Base-by-base conservation (phyloP, 345 rosid genomes). In the Ricinus communis region DNA sequence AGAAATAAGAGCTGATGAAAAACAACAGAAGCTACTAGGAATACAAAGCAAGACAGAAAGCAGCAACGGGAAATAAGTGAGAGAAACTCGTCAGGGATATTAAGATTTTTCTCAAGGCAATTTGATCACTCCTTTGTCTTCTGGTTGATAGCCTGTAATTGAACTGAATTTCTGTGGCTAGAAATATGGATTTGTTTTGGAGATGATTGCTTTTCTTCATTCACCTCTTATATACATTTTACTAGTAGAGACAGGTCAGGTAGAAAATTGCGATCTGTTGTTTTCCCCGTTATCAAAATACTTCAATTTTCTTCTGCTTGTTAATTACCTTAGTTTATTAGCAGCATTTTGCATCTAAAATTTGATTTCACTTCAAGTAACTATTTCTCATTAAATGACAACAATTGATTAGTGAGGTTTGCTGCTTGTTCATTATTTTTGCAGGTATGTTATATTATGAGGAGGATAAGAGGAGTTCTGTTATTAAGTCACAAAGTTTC, bases 21-120 rank as follows among this genome's bases (percentile, higher is more conserved):
- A 94, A 62, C 82, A 84, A 54, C 86, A 75, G 75, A 86, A 87
- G 41, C 78, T 90, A 61, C 87, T 94, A 31, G 97, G 91, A 84
- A 82, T 94, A 96, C 85, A 77, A 73, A 81, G 76, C 70, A 85
- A 69, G 27, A 59, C 66, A 58, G 86, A 82, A 52, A 76, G 68
- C 66, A 58, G 73, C 56, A 36, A 73, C 0, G 85, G 65, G 21
- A 75, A 77, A 71, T 85, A 82, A 77, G 76, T 46, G 52, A 38
- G 21, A 30, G 80, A 70, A 41, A 49, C 70, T 24, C 68, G 28
- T 46, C 70, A 49, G 28, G 69, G 49, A 25, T 55, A 60, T 52
- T 61, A 51, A 71, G 31, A 21, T 13, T 27, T 36, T 31, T 62
- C 9, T 0, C 3, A 40, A 33, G 50, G 27, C 4, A 46, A 45